Evolutionary conservation across 176 grass and related monocot species (phyloP), one percentile per base, ranked within the genome.

Genomic region (Oryza longistaminata): DNA sequence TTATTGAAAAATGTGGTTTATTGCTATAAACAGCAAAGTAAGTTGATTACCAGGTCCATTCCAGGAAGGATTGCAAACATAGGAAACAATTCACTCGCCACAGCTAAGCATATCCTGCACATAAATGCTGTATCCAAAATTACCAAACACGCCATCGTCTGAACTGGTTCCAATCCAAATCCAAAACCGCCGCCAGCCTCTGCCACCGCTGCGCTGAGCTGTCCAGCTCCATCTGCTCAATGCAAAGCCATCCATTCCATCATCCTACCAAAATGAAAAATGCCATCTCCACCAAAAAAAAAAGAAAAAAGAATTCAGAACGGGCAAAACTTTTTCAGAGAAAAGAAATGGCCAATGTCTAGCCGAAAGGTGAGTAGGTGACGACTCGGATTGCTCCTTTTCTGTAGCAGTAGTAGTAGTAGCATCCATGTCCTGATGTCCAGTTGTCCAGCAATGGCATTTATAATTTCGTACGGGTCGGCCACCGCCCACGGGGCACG

Each of bases 291-390:
- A 62, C 21, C 0, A 37, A 37, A 22, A 62, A n/a, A 22, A 61
- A 61, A n/a, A 9, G n/a, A n/a, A n/a, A n/a, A n/a, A n/a, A 27
- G 26, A 31, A 31, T 31, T 5, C 22, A 24, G 22, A 62, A 62
- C n/a, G 11, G 11, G 17, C 17, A 2, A 9, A 62, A 62, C 10
- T n/a, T 62, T n/a, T 26, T 2, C 43, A 3, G 48, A 39, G 0
- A 17, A 48, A n/a, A 0, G 0, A 49, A 52, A 5, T 1, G 35
- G 29, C 29, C 29, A 31, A 31, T 31, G n/a, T 21, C 19, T 5
- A 62, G 85, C 85, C 77, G 85, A 86, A 86, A 86, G 85, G 85
- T 53, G 35, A 37, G 5, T 31, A 31, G 29, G 29, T 35, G 76
- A 55, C 60, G 43, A 53, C 58, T 68, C 25, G 11, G 40, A 25